These are phyloP conservation scores for Aspergillus pseudoglaucus DNA, from an alignment of 2,329 filamentous ascomycete genomes.

Conservation along the genomic window DNA sequence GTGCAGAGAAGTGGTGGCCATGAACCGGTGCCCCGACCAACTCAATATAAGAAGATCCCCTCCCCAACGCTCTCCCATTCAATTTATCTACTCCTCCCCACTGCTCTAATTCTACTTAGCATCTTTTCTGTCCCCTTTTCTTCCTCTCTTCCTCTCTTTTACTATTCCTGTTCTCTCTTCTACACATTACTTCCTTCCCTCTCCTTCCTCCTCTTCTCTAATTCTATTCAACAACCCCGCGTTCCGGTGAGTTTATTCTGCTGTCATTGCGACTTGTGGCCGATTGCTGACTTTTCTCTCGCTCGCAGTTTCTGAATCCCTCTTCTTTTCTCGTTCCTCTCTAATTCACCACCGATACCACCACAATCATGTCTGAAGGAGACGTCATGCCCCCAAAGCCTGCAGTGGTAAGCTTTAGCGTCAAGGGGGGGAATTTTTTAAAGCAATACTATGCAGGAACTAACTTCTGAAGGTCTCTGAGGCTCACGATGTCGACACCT, in stretches of 20 bases:
- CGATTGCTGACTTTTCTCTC: background rate
- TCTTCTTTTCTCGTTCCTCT: slow-evolving; percentile 1
- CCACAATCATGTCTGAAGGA: slow-evolving; percentile 32
- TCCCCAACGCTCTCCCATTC: no score
- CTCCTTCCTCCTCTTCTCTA: background rate
- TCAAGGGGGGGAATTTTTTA: background rate
- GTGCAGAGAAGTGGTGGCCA: no score
- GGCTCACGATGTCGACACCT: slow-evolving; percentile 44
- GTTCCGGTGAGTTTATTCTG: no score
- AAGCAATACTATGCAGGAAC: background rate
- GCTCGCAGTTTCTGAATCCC: background rate
- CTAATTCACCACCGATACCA: background rate
- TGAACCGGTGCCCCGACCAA: no score
- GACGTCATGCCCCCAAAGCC: slow-evolving; percentile 26
- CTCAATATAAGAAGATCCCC: no score
- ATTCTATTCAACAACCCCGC: no score
- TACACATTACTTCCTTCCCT: background rate
- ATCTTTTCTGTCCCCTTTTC: background rate
- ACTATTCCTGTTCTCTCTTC: background rate
- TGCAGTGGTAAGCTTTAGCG: slow-evolving; percentile 33
- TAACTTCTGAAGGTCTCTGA: slow-evolving; percentile 32
- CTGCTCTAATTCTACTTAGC: background rate
- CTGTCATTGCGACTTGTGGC: no score
- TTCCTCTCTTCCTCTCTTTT: background rate
- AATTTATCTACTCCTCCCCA: background rate